Conservation (phyloP, 768 basidiomycete genomes). For the Mycena galericulata region DNA sequence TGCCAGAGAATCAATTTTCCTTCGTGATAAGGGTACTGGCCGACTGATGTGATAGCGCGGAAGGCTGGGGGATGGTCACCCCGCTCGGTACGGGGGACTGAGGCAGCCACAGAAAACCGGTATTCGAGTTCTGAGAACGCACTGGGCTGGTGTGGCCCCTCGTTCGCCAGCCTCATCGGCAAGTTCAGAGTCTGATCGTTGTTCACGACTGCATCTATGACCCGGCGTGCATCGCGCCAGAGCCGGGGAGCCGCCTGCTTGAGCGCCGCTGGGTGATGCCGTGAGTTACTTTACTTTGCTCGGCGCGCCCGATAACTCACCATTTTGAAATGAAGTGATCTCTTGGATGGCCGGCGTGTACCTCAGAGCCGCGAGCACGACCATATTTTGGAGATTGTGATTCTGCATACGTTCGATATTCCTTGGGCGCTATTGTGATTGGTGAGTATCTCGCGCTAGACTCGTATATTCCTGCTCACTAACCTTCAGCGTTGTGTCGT, state of each 20-base stretch:
- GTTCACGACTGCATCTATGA: not conserved
- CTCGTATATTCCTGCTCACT: not conserved
- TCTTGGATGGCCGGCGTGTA: not conserved
- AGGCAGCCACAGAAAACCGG: not conserved
- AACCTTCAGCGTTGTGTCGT: not conserved
- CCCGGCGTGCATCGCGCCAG: not conserved
- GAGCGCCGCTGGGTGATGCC: not conserved
- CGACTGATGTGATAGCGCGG: not conserved
- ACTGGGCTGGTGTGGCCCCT: not conserved
- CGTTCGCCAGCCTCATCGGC: not conserved
- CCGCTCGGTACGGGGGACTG: not conserved
- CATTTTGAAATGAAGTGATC: constrained; percentile 11
- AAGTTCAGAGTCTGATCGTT: not conserved
- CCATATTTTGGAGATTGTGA: not conserved
- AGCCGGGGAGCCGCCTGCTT: not conserved
- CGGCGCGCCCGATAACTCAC: not conserved
- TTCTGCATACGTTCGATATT: not conserved
- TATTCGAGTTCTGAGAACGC: not conserved
- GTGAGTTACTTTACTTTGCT: no score
- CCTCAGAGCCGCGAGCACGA: not conserved
- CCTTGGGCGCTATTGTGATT: not conserved
- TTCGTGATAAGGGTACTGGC: not conserved
- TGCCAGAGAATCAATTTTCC: not conserved
- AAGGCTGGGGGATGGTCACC: not conserved
- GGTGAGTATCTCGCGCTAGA: not conserved